Evolutionary conservation across 768 basidiomycete species (phyloP).

Genomic region (Psilocybe subaeruginosa): DNA sequence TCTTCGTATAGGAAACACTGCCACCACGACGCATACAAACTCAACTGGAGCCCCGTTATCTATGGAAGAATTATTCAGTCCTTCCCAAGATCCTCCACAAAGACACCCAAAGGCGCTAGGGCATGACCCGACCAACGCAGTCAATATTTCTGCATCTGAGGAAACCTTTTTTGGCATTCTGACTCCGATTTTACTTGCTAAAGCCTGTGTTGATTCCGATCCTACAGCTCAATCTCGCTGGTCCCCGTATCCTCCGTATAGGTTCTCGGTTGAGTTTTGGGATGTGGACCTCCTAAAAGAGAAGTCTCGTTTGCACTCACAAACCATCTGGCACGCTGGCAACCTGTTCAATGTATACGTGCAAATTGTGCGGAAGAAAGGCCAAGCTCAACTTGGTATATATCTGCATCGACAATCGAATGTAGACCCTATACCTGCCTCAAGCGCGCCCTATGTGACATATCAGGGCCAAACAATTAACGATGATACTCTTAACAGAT

Average conservation of each 20-base stretch:
- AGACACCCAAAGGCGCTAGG: slow-evolving; percentile 4
- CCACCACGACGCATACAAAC: slow-evolving; percentile 36
- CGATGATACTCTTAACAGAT: slow-evolving; percentile 8
- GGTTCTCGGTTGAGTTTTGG: slow-evolving; percentile 92
- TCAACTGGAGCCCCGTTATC: slow-evolving; percentile 39
- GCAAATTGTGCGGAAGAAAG: slow-evolving; percentile 85
- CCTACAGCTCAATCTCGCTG: slow-evolving; percentile 53
- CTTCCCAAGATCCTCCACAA: slow-evolving; percentile 31
- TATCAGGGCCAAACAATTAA: slow-evolving; percentile 1
- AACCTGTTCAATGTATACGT: slow-evolving; percentile 89
- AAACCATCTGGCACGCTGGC: slow-evolving; percentile 90
- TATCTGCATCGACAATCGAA: slow-evolving; percentile 88
- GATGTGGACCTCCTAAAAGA: slow-evolving; percentile 80
- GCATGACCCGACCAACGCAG: slow-evolving; percentile 10
- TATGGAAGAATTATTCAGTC: slow-evolving; percentile 73
- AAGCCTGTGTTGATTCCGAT: slow-evolving; percentile 45
- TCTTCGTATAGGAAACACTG: slow-evolving; percentile 73
- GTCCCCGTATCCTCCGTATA: slow-evolving; percentile 77
- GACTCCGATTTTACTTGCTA: slow-evolving; percentile 43
- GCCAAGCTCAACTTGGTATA: slow-evolving; percentile 74
- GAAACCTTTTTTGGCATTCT: slow-evolving; percentile 68
- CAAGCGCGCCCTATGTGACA: slow-evolving; percentile 53
- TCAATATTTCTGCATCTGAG: slow-evolving; percentile 38
- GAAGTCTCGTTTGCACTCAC: slow-evolving; percentile 81
- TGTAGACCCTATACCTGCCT: slow-evolving; percentile 75